A percentile compares a stretch with the other conserved stretches of the same genome.
phyloP scores from a whole-genome alignment of 2,329 filamentous ascomycete genomes.

The Herpotrichia juniperi region DNA sequence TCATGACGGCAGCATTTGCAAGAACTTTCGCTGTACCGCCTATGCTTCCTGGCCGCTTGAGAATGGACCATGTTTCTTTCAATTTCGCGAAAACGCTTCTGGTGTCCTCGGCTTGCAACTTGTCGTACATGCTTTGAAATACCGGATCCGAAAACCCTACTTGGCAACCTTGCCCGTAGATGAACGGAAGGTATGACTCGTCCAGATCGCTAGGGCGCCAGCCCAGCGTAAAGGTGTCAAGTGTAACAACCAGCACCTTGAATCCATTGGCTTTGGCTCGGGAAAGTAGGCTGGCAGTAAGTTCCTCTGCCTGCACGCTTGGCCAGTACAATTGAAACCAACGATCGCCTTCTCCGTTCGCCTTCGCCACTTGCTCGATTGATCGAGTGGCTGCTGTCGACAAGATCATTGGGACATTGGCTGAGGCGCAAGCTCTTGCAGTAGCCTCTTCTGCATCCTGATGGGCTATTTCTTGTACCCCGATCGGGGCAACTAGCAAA shows the following conservation, averaged over 20 bases:
- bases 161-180: constrained; percentile 49
- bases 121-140: constrained; percentile 42
- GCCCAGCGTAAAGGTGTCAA: constrained; percentile 72
- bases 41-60: constrained; percentile 43
- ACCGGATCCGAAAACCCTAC: constrained; percentile 45
- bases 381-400: constrained; percentile 68
- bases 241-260: constrained; percentile 71
- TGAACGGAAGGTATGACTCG: constrained; percentile 65
- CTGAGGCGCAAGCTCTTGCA: constrained; percentile 65
- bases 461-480: constrained; percentile 73
- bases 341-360: constrained; percentile 62
- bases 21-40: constrained; percentile 40
- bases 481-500: constrained; percentile 70
- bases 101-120: constrained; percentile 37
- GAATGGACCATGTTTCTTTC: constrained; percentile 42
- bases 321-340: constrained; percentile 84
- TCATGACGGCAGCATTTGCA: constrained; percentile 38
- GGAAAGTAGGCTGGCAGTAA: constrained; percentile 67
- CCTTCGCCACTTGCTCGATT: constrained; percentile 70
- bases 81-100: constrained; percentile 39
- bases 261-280: constrained; percentile 68
- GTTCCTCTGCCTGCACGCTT: constrained; percentile 64
- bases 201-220: constrained; percentile 75
- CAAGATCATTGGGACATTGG: constrained; percentile 69
- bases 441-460: constrained; percentile 68